phyloP scores from a whole-genome alignment of 129 eudicot genomes.

The Ambrosia trifida region DNA sequence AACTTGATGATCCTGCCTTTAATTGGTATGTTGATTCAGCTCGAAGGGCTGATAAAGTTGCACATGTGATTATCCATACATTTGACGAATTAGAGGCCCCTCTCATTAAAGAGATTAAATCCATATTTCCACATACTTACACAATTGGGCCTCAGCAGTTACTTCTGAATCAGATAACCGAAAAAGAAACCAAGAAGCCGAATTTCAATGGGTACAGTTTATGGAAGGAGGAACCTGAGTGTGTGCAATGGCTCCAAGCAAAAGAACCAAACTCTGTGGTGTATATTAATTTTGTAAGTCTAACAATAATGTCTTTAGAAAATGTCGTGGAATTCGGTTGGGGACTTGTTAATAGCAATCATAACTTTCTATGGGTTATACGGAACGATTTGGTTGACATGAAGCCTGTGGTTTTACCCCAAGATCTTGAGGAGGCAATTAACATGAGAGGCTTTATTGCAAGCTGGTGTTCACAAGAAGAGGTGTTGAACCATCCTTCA shows the following conservation, averaged over 20 bases:
- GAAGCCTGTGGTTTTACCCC: slow-evolving; percentile 11
- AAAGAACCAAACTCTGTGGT: slow-evolving; percentile 32
- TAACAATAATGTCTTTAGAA: slow-evolving; percentile 25
- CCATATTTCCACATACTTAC: slow-evolving; percentile 18
- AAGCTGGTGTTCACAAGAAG: slow-evolving; percentile 34
- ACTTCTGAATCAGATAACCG: slow-evolving; percentile 19
- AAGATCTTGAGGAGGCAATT: slow-evolving; percentile 19
- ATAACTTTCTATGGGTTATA: slow-evolving; percentile 33
- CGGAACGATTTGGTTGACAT: slow-evolving; percentile 33
- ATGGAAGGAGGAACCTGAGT: slow-evolving; percentile 39
- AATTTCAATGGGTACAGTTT: slow-evolving; percentile 27
- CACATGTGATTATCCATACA: slow-evolving; percentile 30
- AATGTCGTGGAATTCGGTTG: slow-evolving; percentile 28
- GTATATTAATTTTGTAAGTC: slow-evolving; percentile 43
- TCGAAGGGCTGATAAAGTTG: slow-evolving; percentile 5
- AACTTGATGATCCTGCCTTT: neutral
- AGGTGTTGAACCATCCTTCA: slow-evolving; percentile 27
- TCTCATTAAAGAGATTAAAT: slow-evolving; percentile 22
- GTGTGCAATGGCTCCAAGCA: slow-evolving; percentile 34
- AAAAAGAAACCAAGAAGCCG: neutral
- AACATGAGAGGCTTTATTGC: slow-evolving; percentile 25
- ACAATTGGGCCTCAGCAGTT: slow-evolving; percentile 31
- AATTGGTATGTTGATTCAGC: slow-evolving; percentile 14
- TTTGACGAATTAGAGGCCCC: slow-evolving; percentile 25
- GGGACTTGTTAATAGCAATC: slow-evolving; percentile 41